phyloP scores from a whole-genome alignment of 495 filamentous ascomycete genomes.

The Platismatia glauca region DNA sequence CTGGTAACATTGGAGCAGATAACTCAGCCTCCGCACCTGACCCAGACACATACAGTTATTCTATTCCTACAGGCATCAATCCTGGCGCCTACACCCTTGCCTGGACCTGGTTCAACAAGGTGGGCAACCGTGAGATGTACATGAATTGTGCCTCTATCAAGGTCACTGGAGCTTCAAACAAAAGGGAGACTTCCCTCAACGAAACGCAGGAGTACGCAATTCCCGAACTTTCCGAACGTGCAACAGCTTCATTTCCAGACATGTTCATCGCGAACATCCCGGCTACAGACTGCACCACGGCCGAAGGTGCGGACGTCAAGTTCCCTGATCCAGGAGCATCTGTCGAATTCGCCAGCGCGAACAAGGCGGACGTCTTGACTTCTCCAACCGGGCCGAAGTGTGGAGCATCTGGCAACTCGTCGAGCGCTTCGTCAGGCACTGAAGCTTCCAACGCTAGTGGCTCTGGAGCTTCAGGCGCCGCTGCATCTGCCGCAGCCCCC shows the following conservation, averaged over 20 bases:
- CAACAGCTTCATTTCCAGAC: slow-evolving; percentile 32
- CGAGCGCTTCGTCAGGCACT: background rate
- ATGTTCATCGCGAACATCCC: slow-evolving; percentile 53
- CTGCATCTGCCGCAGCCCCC: background rate
- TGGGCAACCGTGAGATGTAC: slow-evolving; percentile 53
- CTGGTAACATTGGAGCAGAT: slow-evolving; percentile 31
- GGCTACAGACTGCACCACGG: slow-evolving; percentile 27
- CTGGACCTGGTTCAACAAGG: slow-evolving; percentile 51
- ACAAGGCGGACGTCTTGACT: background rate
- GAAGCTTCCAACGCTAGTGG: background rate
- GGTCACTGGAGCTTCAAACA: slow-evolving; percentile 36
- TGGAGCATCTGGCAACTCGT: background rate
- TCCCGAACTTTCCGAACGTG: slow-evolving; percentile 18
- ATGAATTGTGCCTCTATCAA: slow-evolving; percentile 50
- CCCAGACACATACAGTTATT: slow-evolving; percentile 46
- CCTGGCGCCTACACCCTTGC: slow-evolving; percentile 43
- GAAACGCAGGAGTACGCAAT: slow-evolving; percentile 4
- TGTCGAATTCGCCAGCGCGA: slow-evolving; percentile 10
- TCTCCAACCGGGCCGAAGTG: slow-evolving; percentile 13
- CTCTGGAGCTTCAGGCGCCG: slow-evolving; percentile 4
- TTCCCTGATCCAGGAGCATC: slow-evolving; percentile 22
- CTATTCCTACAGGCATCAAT: slow-evolving; percentile 52
- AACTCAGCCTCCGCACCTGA: slow-evolving; percentile 15
- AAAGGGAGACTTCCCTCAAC: slow-evolving; percentile 26
- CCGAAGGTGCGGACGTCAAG: slow-evolving; percentile 23